Evolutionary conservation across 257 asterid genomes (phyloP).

Genomic region (Solanum sparsipilum): DNA sequence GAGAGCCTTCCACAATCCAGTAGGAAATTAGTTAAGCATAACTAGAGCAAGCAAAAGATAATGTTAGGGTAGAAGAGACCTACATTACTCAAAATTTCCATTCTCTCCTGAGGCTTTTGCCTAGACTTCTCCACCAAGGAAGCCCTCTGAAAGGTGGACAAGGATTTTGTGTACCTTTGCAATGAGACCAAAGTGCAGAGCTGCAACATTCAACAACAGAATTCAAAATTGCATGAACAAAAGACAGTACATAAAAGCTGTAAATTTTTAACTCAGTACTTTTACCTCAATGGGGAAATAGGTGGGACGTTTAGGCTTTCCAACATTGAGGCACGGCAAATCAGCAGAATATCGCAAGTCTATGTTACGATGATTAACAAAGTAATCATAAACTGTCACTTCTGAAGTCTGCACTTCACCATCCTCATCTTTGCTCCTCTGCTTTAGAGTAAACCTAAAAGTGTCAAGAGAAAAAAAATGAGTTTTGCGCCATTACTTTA

Average conservation of each 20-base stretch:
- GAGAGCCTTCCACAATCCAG: slow-evolving; percentile 45
- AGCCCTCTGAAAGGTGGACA: slow-evolving; percentile 64
- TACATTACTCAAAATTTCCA: slow-evolving; percentile 59
- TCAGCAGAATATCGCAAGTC: slow-evolving; percentile 76
- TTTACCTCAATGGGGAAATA: slow-evolving; percentile 82
- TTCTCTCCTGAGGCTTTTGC: slow-evolving; percentile 84
- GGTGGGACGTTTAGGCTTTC: slow-evolving; percentile 80
- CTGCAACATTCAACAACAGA: slow-evolving; percentile 17
- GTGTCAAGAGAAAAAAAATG: background rate
- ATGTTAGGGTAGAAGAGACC: background rate
- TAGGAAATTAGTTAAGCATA: background rate
- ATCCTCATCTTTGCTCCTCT: slow-evolving; percentile 38
- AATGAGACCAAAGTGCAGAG: slow-evolving; percentile 63
- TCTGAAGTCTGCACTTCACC: slow-evolving; percentile 50
- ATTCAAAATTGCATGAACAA: background rate
- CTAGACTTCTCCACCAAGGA: slow-evolving; percentile 82
- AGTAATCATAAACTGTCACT: slow-evolving; percentile 82
- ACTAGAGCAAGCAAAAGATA: background rate
- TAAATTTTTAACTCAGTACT: background rate
- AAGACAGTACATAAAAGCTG: background rate
- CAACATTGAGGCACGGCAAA: slow-evolving; percentile 89
- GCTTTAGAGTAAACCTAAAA: slow-evolving; percentile 58
- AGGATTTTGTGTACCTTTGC: slow-evolving; percentile 83
- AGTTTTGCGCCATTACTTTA: background rate
- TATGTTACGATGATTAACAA: slow-evolving; percentile 62